These are phyloP conservation scores for Adansonia rubrostipa DNA, from an alignment of 441 rosid species.

Conservation along the genomic window DNA sequence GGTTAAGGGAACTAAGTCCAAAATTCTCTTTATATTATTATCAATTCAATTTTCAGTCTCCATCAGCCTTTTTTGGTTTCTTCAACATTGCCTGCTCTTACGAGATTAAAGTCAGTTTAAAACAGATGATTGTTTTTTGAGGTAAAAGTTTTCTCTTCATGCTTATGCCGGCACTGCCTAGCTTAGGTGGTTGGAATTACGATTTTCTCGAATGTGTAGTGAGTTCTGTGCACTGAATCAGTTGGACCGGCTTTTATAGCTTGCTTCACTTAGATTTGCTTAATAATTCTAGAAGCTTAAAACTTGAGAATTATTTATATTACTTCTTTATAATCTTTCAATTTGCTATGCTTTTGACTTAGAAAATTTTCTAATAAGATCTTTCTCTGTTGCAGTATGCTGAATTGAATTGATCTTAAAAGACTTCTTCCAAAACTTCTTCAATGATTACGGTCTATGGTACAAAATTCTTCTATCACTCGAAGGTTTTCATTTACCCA, in stretches of 20 bases:
- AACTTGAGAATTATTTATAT: not conserved
- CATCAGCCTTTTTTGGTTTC: not conserved
- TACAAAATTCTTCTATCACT: constrained; percentile 6
- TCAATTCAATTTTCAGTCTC: not conserved
- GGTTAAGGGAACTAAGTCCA: not conserved
- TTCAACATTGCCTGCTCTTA: not conserved
- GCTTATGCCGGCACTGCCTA: not conserved
- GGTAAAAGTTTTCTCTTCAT: not conserved
- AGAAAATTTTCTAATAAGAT: constrained; percentile 14
- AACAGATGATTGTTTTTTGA: not conserved
- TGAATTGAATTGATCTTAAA: constrained; percentile 7
- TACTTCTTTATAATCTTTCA: not conserved
- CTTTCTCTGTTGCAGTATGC: constrained; percentile 32
- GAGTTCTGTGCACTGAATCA: not conserved
- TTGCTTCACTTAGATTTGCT: not conserved
- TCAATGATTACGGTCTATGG: not conserved
- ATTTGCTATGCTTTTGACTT: not conserved
- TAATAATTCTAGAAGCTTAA: not conserved
- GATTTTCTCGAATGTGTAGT: not conserved
- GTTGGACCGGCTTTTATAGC: not conserved
- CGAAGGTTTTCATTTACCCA: not conserved
- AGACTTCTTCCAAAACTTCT: constrained; percentile 21
- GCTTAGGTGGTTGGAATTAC: not conserved
- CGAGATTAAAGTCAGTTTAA: not conserved
- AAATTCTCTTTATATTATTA: too few relatives aligned